phyloP scores from a whole-genome alignment of 768 basidiomycete genomes.

The Leccinum subgranulosum region DNA sequence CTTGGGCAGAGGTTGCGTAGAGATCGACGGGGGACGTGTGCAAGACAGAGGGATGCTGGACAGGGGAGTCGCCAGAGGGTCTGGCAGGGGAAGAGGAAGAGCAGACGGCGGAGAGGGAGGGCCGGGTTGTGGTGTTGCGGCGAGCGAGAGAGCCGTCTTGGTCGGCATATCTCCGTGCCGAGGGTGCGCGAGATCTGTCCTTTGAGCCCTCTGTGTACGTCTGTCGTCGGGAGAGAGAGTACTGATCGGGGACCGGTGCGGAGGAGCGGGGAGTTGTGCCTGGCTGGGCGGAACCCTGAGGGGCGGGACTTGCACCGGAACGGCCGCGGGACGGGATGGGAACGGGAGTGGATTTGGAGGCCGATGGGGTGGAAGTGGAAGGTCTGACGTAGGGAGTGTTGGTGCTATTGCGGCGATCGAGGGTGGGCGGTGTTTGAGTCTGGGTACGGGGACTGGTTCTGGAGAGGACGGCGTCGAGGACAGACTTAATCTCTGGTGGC shows the following conservation, averaged over 20 bases:
- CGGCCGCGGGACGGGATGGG: constrained; percentile 46
- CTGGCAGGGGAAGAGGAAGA: constrained; percentile 29
- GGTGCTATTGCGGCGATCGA: constrained; percentile 49
- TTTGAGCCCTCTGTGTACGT: constrained; percentile 48
- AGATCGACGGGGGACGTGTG: constrained; percentile 24
- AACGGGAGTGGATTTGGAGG: constrained; percentile 38
- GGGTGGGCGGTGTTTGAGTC: constrained; percentile 32
- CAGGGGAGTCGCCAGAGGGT: constrained; percentile 16
- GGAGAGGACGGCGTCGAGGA: constrained; percentile 53
- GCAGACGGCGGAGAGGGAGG: constrained; percentile 40
- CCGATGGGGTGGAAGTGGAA: constrained; percentile 24
- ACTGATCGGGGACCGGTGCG: constrained; percentile 41
- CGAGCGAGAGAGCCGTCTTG: constrained; percentile 47
- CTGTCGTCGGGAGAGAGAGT: constrained; percentile 46
- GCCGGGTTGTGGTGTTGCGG: constrained; percentile 47
- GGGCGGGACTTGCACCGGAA: constrained; percentile 49
- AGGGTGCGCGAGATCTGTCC: constrained; percentile 58
- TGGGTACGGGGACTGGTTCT: constrained; percentile 37
- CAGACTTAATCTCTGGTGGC: constrained; percentile 66
- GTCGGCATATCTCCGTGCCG: constrained; percentile 57
- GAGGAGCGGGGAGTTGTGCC: constrained; percentile 32
- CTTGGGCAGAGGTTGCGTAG: constrained; percentile 27
- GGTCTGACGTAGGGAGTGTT: constrained; percentile 25
- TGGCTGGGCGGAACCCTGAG: constrained; percentile 19
- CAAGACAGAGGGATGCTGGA: constrained; percentile 13